These are phyloP conservation scores for Fusarium sarcochroum DNA, from an alignment of 2,329 filamentous ascomycete genomes.

Conservation along the genomic window DNA sequence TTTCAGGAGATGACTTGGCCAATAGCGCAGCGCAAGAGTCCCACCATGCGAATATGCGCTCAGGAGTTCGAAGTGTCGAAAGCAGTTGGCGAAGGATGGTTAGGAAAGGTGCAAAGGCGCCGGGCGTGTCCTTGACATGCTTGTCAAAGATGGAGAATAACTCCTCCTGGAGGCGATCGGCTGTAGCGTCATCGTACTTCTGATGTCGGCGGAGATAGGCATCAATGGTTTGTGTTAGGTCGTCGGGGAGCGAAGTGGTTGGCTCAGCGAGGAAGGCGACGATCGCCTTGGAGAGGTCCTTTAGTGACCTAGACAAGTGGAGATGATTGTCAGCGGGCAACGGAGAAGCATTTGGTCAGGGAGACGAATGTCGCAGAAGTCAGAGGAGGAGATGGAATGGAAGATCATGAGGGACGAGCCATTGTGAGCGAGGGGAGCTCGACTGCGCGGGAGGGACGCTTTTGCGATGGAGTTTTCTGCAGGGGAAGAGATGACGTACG, in stretches of 20 bases:
- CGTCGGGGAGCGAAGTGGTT: constrained; percentile 74
- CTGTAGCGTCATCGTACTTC: constrained; percentile 75
- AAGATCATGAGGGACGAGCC: constrained; percentile 31
- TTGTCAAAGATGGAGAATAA: constrained; percentile 76
- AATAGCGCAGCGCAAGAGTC: constrained; percentile 59
- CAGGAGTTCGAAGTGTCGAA: constrained; percentile 73
- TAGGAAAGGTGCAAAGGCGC: constrained; percentile 77
- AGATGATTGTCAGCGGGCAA: constrained; percentile 39
- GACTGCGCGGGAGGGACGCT: constrained; percentile 5
- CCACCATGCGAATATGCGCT: constrained; percentile 80
- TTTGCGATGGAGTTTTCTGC: constrained; percentile 41
- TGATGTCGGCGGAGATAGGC: constrained; percentile 77
- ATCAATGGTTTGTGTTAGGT: constrained; percentile 73
- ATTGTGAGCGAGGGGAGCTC: constrained; percentile 24
- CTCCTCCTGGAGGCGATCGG: constrained; percentile 82
- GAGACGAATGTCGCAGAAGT: constrained; percentile 25
- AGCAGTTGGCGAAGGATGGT: constrained; percentile 74
- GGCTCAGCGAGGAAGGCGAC: constrained; percentile 64
- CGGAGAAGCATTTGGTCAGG: constrained; percentile 16
- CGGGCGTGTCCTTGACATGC: constrained; percentile 69
- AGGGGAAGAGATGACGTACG: constrained; percentile 46
- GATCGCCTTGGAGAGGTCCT: constrained; percentile 73
- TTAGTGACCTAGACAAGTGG: constrained; percentile 64
- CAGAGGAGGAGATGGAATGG: constrained; percentile 32
- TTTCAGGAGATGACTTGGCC: constrained; percentile 71